Conservation (phyloP, 176 grass and related monocot genomes). For the Hordeum marinum region DNA sequence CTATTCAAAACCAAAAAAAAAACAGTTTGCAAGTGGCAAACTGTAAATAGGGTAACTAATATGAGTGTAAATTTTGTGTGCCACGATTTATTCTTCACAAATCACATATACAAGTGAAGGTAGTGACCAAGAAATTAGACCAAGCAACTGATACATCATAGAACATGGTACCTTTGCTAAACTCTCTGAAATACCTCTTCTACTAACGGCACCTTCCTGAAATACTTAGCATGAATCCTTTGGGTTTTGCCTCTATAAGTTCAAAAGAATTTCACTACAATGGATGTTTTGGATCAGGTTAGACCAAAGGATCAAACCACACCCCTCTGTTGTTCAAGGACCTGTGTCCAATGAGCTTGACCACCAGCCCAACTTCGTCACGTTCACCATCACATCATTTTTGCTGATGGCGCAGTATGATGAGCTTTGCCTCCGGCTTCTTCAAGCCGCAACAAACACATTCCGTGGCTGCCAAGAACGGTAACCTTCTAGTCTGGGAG, state of each 20-base stretch:
- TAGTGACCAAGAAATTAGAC: not conserved
- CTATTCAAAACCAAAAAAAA: no score
- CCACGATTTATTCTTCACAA: no score
- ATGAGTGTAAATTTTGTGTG: no score
- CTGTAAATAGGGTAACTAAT: no score
- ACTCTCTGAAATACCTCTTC: not conserved
- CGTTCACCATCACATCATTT: constrained; percentile 41
- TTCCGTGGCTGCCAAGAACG: constrained; percentile 44
- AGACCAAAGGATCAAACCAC: not conserved
- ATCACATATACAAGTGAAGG: no score
- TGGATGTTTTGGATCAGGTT: not conserved
- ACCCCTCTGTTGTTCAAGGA: constrained; percentile 37
- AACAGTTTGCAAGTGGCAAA: no score
- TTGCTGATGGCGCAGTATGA: constrained; percentile 27
- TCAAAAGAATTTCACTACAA: not conserved
- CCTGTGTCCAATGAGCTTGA: constrained; percentile 58
- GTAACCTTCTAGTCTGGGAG: not conserved
- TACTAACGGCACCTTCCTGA: not conserved
- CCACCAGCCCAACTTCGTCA: constrained; percentile 76
- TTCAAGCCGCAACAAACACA: constrained; percentile 53
- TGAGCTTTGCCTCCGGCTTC: constrained; percentile 42
- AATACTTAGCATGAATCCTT: not conserved
- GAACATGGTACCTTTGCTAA: not conserved
- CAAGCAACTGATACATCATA: not conserved
- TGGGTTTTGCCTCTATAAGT: not conserved